A percentile compares a stretch with the other conserved stretches of the same genome.
phyloP scores from a whole-genome alignment of 129 eudicot genomes.

The Flaveria ramosissima region DNA sequence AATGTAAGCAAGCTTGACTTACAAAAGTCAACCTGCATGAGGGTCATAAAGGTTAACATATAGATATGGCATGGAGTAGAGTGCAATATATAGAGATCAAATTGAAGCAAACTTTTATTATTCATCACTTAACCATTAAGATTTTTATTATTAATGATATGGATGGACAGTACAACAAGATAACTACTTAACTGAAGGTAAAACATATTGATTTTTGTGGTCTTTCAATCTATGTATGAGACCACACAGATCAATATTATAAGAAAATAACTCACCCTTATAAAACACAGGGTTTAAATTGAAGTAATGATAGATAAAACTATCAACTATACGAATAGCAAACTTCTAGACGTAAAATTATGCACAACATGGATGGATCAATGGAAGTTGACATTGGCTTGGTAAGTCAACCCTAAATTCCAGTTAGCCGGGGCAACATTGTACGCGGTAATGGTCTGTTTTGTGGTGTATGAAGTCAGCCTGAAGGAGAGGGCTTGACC shows the following conservation, averaged over 20 bases:
- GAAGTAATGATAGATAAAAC: not conserved
- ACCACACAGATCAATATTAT: not conserved
- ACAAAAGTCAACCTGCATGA: conserved; percentile 39
- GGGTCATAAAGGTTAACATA: conserved; percentile 39
- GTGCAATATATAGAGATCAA: too few relatives aligned
- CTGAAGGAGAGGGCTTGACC: conserved; percentile 81
- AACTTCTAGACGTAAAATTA: not conserved
- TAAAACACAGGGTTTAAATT: not conserved
- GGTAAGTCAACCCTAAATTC: conserved; percentile 69
- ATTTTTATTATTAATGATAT: not conserved
- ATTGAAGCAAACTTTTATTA: not conserved
- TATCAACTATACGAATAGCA: not conserved
- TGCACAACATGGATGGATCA: conserved; percentile 27
- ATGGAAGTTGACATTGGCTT: conserved; percentile 55
- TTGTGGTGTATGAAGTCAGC: conserved; percentile 58
- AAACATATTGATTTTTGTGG: not conserved
- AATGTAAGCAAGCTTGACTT: conserved; percentile 22
- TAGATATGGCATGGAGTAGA: too few relatives aligned
- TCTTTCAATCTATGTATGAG: not conserved
- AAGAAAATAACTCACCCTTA: conserved; percentile 6
- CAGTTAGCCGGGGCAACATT: conserved; percentile 76
- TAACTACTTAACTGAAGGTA: not conserved
- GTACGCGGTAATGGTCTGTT: conserved; percentile 58
- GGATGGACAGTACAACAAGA: conserved; percentile 24
- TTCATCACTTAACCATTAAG: conserved; percentile 31